Percentiles rank a stretch among this genome's conserved stretches.
Conservation (phyloP, 116 monocot genomes). For the Iris pallida region DNA sequence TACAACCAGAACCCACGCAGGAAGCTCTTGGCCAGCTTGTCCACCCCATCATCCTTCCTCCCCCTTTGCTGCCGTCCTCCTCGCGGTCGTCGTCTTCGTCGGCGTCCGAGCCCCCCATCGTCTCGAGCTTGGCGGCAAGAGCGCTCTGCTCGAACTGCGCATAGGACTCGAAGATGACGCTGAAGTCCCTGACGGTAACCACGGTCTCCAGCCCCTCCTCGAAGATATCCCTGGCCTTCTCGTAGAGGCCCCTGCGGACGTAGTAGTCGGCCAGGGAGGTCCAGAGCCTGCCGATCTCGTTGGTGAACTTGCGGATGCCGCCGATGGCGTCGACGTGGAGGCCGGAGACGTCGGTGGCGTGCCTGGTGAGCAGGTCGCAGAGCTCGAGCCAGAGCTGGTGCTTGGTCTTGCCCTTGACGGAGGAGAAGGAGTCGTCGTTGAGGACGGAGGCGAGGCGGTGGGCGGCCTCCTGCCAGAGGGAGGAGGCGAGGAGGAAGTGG, state of each 20-base stretch:
- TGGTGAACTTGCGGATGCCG: slow-evolving; percentile 73
- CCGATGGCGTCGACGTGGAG: slow-evolving; percentile 94
- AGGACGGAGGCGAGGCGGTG: slow-evolving; percentile 72
- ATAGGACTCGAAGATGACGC: slow-evolving; percentile 83
- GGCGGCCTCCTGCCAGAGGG: slow-evolving; percentile 88
- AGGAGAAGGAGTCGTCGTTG: slow-evolving; percentile 68
- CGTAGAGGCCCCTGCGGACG: slow-evolving; percentile 73
- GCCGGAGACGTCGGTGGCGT: slow-evolving; percentile 79
- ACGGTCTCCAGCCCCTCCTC: slow-evolving; percentile 84
- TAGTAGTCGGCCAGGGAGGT: slow-evolving; percentile 93
- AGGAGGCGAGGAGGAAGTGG: slow-evolving; percentile 67
- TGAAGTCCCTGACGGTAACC: slow-evolving; percentile 79
- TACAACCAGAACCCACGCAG: slow-evolving; percentile 87
- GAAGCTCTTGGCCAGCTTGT: slow-evolving; percentile 59
- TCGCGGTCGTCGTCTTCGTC: slow-evolving; percentile 37
- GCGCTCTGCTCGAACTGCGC: slow-evolving; percentile 91
- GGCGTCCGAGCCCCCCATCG: slow-evolving; percentile 21
- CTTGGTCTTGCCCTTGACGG: slow-evolving; percentile 82
- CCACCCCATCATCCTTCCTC: slow-evolving; percentile 43
- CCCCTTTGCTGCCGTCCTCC: slow-evolving; percentile 28
- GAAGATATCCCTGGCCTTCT: slow-evolving; percentile 86
- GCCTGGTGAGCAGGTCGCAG: slow-evolving; percentile 78
- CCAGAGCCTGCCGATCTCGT: slow-evolving; percentile 89
- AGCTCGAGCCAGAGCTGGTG: slow-evolving; percentile 94
- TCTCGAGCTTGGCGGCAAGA: slow-evolving; percentile 82